Conservation (phyloP, 805 yeast genomes). For the Jamesozyma rosinii region DNA sequence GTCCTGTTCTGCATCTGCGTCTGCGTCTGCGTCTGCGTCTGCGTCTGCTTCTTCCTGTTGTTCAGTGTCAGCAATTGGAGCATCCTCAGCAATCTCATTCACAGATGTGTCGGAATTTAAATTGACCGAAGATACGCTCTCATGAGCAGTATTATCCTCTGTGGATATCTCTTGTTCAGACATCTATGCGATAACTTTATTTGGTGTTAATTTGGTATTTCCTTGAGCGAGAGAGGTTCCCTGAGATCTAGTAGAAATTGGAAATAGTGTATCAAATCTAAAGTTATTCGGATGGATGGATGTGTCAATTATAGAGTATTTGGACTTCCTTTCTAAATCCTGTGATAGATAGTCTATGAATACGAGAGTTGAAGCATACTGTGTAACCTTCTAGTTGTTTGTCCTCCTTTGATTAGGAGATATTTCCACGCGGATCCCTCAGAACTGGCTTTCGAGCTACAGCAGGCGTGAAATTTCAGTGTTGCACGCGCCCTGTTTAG, state of each 20-base stretch:
- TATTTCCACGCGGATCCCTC: background rate
- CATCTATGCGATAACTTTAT: constrained; percentile 1
- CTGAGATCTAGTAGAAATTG: background rate
- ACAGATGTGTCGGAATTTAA: constrained; percentile 3
- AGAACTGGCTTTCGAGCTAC: too few species aligned
- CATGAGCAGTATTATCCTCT: constrained; percentile 2
- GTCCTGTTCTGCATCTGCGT: constrained; percentile 20
- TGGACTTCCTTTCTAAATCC: background rate
- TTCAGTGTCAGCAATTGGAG: background rate
- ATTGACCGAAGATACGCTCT: constrained; percentile 4
- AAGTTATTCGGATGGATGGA: background rate
- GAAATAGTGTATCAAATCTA: background rate
- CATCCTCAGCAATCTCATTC: background rate
- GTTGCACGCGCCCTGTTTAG: background rate
- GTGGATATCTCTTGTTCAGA: constrained; percentile 4
- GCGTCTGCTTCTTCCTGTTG: constrained; percentile 1
- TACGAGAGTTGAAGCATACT: too few species aligned
- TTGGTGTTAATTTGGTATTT: background rate
- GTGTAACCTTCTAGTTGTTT: too few species aligned
- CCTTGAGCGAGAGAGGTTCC: background rate
- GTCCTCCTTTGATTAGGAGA: background rate
- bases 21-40: constrained; percentile 19
- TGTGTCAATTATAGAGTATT: background rate
- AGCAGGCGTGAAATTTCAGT: too few species aligned
- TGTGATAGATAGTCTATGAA: too few species aligned